phyloP scores from a whole-genome alignment of 495 filamentous ascomycete genomes.

The Rhypophila decipiens region DNA sequence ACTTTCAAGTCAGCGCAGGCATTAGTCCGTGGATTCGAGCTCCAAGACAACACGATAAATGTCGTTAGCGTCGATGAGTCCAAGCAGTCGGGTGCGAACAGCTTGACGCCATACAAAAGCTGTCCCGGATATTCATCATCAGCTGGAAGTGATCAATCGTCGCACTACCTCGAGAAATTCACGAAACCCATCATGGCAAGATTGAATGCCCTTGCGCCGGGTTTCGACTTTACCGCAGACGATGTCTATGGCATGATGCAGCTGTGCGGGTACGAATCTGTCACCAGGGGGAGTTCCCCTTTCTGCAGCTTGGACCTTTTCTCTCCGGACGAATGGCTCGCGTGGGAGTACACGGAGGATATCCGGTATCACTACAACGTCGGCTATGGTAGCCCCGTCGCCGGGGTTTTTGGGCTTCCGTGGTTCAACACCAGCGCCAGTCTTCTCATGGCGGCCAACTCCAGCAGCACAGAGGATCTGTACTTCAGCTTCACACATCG shows the following conservation, averaged over 20 bases:
- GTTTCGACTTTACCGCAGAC: conserved; percentile 40
- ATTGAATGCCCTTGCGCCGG: conserved; percentile 33
- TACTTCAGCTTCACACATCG: conserved; percentile 47
- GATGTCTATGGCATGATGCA: conserved; percentile 46
- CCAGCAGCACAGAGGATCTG: conserved; percentile 30
- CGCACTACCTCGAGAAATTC: conserved; percentile 33
- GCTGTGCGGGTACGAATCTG: conserved; percentile 45
- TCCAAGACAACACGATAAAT: conserved; percentile 33
- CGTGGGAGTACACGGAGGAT: conserved; percentile 43
- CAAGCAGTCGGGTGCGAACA: conserved; percentile 34
- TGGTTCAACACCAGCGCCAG: conserved; percentile 41
- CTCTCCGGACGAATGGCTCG: conserved; percentile 42
- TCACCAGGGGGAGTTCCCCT: conserved; percentile 39
- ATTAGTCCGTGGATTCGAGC: conserved; percentile 36
- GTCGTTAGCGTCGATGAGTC: conserved; percentile 35
- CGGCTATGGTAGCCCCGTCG: conserved; percentile 37
- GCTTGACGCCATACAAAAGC: conserved; percentile 41
- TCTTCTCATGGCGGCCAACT: conserved; percentile 21
- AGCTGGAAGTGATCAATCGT: conserved; percentile 36
- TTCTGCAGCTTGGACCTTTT: conserved; percentile 41
- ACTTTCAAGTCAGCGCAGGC: conserved; percentile 38
- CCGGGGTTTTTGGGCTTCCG: conserved; percentile 39
- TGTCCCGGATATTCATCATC: conserved; percentile 43
- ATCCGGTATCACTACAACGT: conserved; percentile 44
- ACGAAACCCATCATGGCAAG: conserved; percentile 37